These are phyloP conservation scores for Tardiomyces digboiensis DNA, from an alignment of 1,139 yeast genomes.

Conservation along the genomic window DNA sequence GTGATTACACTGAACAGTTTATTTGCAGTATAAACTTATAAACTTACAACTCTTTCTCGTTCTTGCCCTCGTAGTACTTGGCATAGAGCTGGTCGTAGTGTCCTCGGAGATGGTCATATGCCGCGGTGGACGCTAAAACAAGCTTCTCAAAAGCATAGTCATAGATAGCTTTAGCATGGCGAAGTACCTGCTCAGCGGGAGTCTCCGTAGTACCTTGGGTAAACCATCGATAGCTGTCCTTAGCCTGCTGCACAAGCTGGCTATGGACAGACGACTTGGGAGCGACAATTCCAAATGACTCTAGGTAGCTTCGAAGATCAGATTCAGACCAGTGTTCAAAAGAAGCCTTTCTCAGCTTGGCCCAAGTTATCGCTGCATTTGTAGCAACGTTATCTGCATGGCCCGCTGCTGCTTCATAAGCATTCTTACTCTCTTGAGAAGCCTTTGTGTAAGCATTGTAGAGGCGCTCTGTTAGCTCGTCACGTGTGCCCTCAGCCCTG, in stretches of 20 bases:
- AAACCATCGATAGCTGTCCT: constrained; percentile 35
- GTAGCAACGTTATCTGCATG: constrained; percentile 13
- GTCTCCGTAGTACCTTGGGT: constrained; percentile 15
- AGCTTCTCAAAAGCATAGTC: neutral
- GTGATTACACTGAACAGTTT: too few relatives aligned
- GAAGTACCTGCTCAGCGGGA: constrained; percentile 9
- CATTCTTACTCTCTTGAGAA: constrained; percentile 14
- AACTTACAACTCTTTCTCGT: neutral
- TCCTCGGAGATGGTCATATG: neutral
- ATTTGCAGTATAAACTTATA: neutral
- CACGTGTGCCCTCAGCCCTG: constrained; percentile 28
- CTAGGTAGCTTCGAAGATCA: constrained; percentile 45
- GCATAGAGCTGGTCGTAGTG: neutral
- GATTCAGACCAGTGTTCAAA: constrained; percentile 44
- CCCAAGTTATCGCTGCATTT: constrained; percentile 11
- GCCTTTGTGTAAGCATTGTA: constrained; percentile 6
- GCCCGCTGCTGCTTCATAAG: constrained; percentile 18
- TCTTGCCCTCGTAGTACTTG: neutral
- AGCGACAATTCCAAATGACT: constrained; percentile 38
- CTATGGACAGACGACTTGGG: constrained; percentile 32
- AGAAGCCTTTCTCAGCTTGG: constrained; percentile 26
- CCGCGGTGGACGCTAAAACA: neutral
- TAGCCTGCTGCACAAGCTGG: constrained; percentile 39
- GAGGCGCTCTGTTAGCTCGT: constrained; percentile 25
- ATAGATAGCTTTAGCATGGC: constrained; percentile 1